These are phyloP conservation scores for Trichoderma oligosporum DNA, from an alignment of 2,329 filamentous ascomycete genomes.

Conservation along the genomic window DNA sequence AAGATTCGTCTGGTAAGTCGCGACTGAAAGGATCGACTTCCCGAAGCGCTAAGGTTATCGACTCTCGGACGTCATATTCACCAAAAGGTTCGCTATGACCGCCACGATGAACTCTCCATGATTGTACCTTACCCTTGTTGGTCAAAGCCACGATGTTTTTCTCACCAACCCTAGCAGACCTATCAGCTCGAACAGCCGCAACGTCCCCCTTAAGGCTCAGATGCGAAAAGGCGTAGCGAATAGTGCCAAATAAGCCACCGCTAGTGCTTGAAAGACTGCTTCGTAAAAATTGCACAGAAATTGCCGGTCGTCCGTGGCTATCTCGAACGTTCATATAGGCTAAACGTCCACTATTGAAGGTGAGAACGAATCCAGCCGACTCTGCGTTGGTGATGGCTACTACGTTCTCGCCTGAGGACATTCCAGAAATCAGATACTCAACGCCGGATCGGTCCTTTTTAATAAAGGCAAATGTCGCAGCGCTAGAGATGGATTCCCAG, in stretches of 20 bases:
- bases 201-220: constrained; percentile 71
- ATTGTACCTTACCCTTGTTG: constrained; percentile 70
- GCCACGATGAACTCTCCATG: constrained; percentile 86
- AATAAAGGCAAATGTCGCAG: constrained; percentile 77
- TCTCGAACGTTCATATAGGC: constrained; percentile 85
- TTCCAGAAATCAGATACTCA: constrained; percentile 67
- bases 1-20: constrained; percentile 52
- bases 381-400: constrained; percentile 78
- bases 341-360: constrained; percentile 79
- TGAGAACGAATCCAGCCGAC: constrained; percentile 77
- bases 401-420: constrained; percentile 75
- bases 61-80: constrained; percentile 66
- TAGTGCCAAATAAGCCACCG: constrained; percentile 73
- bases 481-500: constrained; percentile 92
- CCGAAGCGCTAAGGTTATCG: constrained; percentile 60
- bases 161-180: constrained; percentile 70
- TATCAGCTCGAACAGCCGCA: constrained; percentile 72
- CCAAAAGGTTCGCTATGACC: constrained; percentile 73
- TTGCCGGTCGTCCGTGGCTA: constrained; percentile 75
- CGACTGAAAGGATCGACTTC: constrained; percentile 48
- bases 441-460: constrained; percentile 77
- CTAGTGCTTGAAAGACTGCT: constrained; percentile 53
- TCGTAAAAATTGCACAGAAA: constrained; percentile 74
- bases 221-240: constrained; percentile 71
- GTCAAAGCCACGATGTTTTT: constrained; percentile 79